A percentile compares a stretch with the other conserved stretches of the same genome.
Evolutionary conservation across 495 filamentous ascomycete genomes (phyloP).

Genomic region (Talaromyces stipitatus): DNA sequence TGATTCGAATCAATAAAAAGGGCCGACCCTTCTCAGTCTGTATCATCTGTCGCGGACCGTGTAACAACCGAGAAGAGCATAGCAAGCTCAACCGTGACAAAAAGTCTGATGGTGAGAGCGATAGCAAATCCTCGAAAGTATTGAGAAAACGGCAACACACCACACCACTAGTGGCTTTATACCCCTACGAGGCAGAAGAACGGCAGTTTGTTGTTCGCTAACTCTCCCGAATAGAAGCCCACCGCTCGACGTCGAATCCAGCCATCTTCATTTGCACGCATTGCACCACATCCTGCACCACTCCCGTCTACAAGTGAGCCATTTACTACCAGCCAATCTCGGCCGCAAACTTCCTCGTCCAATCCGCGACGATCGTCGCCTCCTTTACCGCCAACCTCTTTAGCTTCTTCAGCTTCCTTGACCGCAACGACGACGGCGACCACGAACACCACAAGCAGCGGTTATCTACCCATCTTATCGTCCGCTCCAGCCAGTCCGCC

Average conservation of each 20-base stretch:
- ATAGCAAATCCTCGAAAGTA: constrained; percentile 12
- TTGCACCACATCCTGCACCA: constrained; percentile 11
- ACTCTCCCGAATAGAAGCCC: constrained; percentile 4
- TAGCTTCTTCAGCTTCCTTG: not conserved
- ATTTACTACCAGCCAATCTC: constrained; percentile 4
- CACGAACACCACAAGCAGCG: not conserved
- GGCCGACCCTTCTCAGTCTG: constrained; percentile 96
- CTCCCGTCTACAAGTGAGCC: constrained; percentile 8
- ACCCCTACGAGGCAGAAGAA: not conserved
- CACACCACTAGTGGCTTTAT: constrained; percentile 3
- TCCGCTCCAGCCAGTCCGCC: not conserved
- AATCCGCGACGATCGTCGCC: not conserved
- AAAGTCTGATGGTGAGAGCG: constrained; percentile 13
- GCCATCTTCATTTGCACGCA: constrained; percentile 9
- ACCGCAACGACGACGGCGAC: not conserved
- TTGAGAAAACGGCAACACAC: constrained; percentile 8
- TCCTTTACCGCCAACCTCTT: not conserved
- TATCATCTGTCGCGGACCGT: constrained; percentile 83
- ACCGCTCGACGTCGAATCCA: constrained; percentile 6
- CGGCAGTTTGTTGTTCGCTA: constrained; percentile 5
- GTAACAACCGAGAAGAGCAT: constrained; percentile 84
- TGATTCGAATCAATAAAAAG: constrained; percentile 94
- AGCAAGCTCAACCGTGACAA: constrained; percentile 84
- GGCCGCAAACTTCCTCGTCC: not conserved
- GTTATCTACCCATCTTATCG: not conserved